phyloP scores from a whole-genome alignment of 1,139 yeast species.

The Diutina scorzettiae region DNA sequence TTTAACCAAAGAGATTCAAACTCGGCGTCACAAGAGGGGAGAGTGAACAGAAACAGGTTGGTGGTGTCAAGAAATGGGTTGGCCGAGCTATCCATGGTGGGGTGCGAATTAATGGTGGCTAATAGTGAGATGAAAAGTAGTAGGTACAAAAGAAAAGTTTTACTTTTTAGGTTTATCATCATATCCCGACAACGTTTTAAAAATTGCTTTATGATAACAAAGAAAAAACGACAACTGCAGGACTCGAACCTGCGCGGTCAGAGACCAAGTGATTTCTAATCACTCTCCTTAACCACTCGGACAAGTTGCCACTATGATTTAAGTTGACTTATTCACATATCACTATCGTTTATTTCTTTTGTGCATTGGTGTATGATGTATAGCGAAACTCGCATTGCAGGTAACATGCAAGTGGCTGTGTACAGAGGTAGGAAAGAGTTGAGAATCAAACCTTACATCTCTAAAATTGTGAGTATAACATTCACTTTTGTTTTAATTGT shows the following conservation, averaged over 20 bases:
- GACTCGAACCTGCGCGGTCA: slow-evolving; percentile 6
- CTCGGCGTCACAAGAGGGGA: background rate
- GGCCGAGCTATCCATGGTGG: background rate
- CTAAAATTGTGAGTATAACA: too few species aligned
- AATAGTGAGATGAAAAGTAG: too few species aligned
- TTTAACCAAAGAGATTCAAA: background rate
- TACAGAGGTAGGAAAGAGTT: too few species aligned
- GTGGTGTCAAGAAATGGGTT: background rate
- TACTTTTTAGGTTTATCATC: too few species aligned
- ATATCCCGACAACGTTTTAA: background rate
- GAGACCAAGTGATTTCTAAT: slow-evolving; percentile 5
- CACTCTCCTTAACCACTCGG: slow-evolving; percentile 4
- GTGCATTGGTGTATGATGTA: too few species aligned
- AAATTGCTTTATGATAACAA: background rate
- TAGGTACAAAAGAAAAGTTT: background rate
- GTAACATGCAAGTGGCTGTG: too few species aligned
- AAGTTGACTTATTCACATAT: too few species aligned
- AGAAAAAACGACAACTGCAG: slow-evolving; percentile 4
- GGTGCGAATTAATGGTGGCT: background rate
- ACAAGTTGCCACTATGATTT: background rate
- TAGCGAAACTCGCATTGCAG: too few species aligned
- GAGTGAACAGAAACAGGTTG: background rate
- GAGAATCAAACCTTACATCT: too few species aligned
- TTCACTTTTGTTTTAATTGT: too few species aligned
- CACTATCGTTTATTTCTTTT: too few species aligned